These are phyloP conservation scores for Irpex sp. DNA, from an alignment of 1,284 basidiomycete species.

Conservation along the genomic window DNA sequence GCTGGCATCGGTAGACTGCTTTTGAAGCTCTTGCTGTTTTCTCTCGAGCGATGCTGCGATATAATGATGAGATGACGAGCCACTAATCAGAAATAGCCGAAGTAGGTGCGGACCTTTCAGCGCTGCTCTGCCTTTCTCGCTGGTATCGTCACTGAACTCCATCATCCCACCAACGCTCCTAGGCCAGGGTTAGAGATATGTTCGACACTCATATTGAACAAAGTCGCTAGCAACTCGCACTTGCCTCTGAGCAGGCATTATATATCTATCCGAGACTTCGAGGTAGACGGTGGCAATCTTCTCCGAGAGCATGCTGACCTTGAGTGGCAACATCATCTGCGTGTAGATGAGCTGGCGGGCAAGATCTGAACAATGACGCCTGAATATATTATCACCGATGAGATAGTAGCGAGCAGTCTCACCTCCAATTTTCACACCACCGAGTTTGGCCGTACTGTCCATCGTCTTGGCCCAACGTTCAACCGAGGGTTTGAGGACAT, in stretches of 20 bases:
- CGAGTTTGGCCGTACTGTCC: neutral
- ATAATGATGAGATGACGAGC: neutral
- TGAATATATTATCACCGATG: neutral
- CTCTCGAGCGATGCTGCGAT: neutral
- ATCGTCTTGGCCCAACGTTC: neutral
- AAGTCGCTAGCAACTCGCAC: neutral
- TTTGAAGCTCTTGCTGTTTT: neutral
- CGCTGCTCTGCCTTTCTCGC: neutral
- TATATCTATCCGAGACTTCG: neutral
- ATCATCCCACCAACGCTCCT: conserved; percentile 1
- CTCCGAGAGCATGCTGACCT: neutral
- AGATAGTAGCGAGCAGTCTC: neutral
- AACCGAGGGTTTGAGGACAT: neutral
- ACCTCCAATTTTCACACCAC: neutral
- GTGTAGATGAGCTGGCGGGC: conserved; percentile 1
- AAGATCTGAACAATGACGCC: neutral
- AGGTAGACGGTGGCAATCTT: neutral
- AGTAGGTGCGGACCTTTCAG: neutral
- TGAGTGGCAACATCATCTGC: conserved; percentile 1
- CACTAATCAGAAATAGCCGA: neutral
- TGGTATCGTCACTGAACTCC: neutral
- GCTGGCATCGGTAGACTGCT: neutral
- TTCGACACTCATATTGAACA: neutral
- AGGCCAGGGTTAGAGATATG: neutral
- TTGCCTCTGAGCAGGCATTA: neutral